These are phyloP conservation scores for Simplicillium aogashimaense DNA, from an alignment of 2,329 filamentous ascomycete species.

Conservation along the genomic window DNA sequence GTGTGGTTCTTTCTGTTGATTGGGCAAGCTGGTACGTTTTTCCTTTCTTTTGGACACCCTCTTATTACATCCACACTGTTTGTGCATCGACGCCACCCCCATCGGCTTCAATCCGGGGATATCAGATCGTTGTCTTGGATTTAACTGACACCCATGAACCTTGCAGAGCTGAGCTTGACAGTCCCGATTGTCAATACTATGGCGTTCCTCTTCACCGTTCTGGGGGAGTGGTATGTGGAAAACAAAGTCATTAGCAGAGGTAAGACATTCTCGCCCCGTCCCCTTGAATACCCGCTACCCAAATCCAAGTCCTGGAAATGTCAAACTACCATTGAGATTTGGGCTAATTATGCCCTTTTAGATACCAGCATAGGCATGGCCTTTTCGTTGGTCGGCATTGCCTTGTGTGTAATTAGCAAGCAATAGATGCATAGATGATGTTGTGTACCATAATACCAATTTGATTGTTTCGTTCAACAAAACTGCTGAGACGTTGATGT, in stretches of 20 bases:
- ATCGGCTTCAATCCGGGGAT: no score
- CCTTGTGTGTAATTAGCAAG: constrained; percentile 68
- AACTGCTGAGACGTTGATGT: no score
- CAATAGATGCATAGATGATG: background rate
- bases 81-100: no score
- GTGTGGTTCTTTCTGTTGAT: constrained; percentile 96
- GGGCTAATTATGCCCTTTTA: constrained; percentile 17
- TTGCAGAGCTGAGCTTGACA: constrained; percentile 74
- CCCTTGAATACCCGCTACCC: no score
- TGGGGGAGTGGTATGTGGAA: constrained; percentile 93
- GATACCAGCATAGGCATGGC: constrained; percentile 79
- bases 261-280: constrained; percentile 29
- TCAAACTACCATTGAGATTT: no score
- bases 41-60: no score
- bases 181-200: constrained; percentile 92
- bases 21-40: constrained; percentile 70
- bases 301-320: no score
- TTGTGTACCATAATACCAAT: background rate
- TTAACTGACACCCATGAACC: background rate
- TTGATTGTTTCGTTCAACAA: no score
- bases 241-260: constrained; percentile 78
- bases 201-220: constrained; percentile 89
- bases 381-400: constrained; percentile 71
- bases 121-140: background rate
- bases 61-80: no score